Evolutionary conservation across 1,284 basidiomycete genomes (phyloP).

Genomic region (Austroboletus niveus): DNA sequence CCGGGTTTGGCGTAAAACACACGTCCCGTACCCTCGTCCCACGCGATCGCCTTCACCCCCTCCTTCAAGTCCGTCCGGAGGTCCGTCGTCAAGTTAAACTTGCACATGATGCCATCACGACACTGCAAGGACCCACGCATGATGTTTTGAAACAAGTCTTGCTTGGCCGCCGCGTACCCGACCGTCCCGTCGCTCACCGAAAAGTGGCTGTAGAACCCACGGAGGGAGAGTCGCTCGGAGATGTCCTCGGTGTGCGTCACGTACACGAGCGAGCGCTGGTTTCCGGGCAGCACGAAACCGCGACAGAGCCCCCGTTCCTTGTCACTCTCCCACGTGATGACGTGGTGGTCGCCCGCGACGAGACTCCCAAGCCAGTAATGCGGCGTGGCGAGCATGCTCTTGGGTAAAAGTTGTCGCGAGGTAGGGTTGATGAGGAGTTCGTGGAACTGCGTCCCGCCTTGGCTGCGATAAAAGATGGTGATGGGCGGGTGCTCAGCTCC

Average conservation of each 20-base stretch:
- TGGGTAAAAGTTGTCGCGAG: slow-evolving; percentile 19
- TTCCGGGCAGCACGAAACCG: slow-evolving; percentile 46
- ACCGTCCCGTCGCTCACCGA: slow-evolving; percentile 13
- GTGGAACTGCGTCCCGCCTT: slow-evolving; percentile 32
- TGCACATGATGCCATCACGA: slow-evolving; percentile 25
- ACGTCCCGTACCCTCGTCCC: slow-evolving; percentile 46
- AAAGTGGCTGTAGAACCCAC: slow-evolving; percentile 35
- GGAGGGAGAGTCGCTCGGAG: slow-evolving; percentile 32
- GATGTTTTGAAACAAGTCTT: slow-evolving; percentile 19
- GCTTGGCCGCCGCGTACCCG: slow-evolving; percentile 16
- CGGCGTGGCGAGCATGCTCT: slow-evolving; percentile 20
- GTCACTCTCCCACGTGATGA: slow-evolving; percentile 32
- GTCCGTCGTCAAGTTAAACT: slow-evolving; percentile 19
- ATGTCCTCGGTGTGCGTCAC: slow-evolving; percentile 36
- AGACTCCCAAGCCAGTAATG: slow-evolving; percentile 31
- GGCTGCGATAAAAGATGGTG: slow-evolving; percentile 45
- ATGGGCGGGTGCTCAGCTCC: slow-evolving; percentile 46
- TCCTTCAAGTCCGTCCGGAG: slow-evolving; percentile 19
- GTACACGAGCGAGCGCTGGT: slow-evolving; percentile 49
- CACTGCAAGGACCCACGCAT: slow-evolving; percentile 13
- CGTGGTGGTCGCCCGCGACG: slow-evolving; percentile 25
- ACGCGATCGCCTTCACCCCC: slow-evolving; percentile 35
- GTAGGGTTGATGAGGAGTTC: slow-evolving; percentile 42
- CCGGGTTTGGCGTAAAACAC: slow-evolving; percentile 36
- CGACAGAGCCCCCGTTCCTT: slow-evolving; percentile 25